A percentile compares a stretch with the other conserved stretches of the same genome.
These are phyloP conservation scores for Wickerhamomyces mucosus DNA, from an alignment of 805 yeast species.

Conservation along the genomic window DNA sequence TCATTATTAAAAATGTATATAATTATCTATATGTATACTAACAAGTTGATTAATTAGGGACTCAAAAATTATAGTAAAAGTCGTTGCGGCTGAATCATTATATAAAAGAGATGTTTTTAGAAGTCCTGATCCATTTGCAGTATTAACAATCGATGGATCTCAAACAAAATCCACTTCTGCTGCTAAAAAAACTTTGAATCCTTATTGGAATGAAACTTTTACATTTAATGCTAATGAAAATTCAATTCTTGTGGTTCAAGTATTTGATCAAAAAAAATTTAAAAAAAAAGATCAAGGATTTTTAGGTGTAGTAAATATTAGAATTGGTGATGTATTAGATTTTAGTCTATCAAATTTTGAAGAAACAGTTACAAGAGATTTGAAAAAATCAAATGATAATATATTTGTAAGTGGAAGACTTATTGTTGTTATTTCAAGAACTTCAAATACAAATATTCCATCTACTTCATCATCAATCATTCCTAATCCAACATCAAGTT, in stretches of 20 bases:
- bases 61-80: conserved; percentile 37
- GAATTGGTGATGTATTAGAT: conserved; percentile 84
- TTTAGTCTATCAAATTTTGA: conserved; percentile 38
- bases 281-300: conserved; percentile 98
- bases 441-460: conserved; percentile 8
- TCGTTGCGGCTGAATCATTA: conserved; percentile 93
- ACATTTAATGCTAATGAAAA: conserved; percentile 68
- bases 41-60: too few relatives aligned
- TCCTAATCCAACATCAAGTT: conserved; percentile 15
- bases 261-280: conserved; percentile 94
- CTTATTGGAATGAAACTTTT: conserved; percentile 95
- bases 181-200: conserved; percentile 87
- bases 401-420: conserved; percentile 90
- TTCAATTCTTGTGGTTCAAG: conserved; percentile 83
- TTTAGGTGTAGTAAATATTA: conserved; percentile 87
- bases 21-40: conserved; percentile 1
- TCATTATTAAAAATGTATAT: conserved; percentile 2
- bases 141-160: conserved; percentile 92
- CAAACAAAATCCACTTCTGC: conserved; percentile 94
- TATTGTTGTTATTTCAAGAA: conserved; percentile 62
- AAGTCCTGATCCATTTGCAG: conserved; percentile 97
- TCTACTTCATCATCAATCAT: conserved; percentile 17
- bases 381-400: conserved; percentile 86
- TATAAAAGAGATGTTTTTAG: conserved; percentile 92
- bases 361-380: conserved; percentile 87